These are phyloP conservation scores for Cantharellus cinnabarinus DNA, from an alignment of 768 basidiomycete species.

Conservation along the genomic window DNA sequence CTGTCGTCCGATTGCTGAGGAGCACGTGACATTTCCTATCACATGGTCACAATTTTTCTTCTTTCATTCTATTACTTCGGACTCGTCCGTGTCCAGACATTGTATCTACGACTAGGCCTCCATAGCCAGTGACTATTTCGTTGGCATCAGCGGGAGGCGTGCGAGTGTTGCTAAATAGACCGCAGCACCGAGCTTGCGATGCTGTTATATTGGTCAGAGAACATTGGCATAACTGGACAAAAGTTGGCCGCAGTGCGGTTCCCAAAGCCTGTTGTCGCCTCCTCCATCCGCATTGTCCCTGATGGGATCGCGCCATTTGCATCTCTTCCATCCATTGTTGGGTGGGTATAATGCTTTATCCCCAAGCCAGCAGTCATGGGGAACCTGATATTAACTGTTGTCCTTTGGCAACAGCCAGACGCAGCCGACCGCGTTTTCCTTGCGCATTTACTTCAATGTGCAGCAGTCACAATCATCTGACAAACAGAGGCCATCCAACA, in stretches of 20 bases:
- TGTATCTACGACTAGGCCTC: too few species aligned
- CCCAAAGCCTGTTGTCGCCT: background rate
- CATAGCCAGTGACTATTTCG: too few species aligned
- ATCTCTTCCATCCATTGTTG: slow-evolving; percentile 1
- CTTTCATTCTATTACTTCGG: too few species aligned
- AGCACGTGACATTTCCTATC: too few species aligned
- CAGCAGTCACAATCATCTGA: background rate
- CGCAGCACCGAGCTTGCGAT: background rate
- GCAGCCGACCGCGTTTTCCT: background rate
- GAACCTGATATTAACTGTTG: too few species aligned
- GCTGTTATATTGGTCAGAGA: slow-evolving; percentile 7
- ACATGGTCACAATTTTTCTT: too few species aligned
- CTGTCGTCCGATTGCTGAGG: too few species aligned
- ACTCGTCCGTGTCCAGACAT: too few species aligned
- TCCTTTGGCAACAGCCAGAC: too few species aligned
- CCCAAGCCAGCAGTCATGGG: too few species aligned
- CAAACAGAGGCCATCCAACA: background rate
- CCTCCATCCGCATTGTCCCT: slow-evolving; percentile 8
- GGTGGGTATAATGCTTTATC: background rate
- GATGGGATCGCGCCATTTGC: slow-evolving; percentile 5
- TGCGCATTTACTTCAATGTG: background rate
- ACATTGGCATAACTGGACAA: background rate
- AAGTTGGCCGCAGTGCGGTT: slow-evolving; percentile 7
- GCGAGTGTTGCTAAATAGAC: too few species aligned
- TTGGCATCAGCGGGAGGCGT: too few species aligned